Evolutionary conservation across 108 stramenopile species (phyloP).

Genomic region (Pseudonitzschia multiseries): DNA sequence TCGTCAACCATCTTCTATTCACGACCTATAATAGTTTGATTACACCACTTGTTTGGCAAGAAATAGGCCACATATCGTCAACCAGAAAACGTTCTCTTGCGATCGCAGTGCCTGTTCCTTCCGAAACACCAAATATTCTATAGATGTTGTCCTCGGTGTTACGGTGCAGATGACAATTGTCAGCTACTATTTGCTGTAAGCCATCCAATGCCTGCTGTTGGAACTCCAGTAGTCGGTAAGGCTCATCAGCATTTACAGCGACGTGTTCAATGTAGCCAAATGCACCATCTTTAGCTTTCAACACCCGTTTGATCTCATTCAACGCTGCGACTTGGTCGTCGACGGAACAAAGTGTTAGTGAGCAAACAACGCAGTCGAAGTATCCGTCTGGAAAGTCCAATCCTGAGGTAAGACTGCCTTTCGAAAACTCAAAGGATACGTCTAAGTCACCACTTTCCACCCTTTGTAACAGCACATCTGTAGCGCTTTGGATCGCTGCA

Average conservation of each 20-base stretch:
- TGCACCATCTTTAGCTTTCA: slow-evolving; percentile 56
- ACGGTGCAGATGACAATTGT: slow-evolving; percentile 85
- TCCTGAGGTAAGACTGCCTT: slow-evolving; percentile 24
- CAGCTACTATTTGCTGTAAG: slow-evolving; percentile 68
- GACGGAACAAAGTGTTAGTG: slow-evolving; percentile 57
- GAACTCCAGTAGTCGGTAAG: slow-evolving; percentile 38
- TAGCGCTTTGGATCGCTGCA: not conserved
- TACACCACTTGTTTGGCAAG: slow-evolving; percentile 52
- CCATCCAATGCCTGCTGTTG: slow-evolving; percentile 65
- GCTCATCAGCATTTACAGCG: slow-evolving; percentile 46
- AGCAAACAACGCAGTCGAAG: slow-evolving; percentile 53
- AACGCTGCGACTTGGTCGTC: slow-evolving; percentile 54
- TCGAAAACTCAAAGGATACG: slow-evolving; percentile 23
- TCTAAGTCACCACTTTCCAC: not conserved
- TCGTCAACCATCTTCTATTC: too few species aligned
- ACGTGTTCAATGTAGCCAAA: slow-evolving; percentile 85
- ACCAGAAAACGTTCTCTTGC: slow-evolving; percentile 48
- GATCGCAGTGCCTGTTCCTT: not conserved
- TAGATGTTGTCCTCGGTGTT: slow-evolving; percentile 53
- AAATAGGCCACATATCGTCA: slow-evolving; percentile 63
- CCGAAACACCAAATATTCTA: slow-evolving; percentile 20
- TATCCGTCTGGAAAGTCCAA: slow-evolving; percentile 37
- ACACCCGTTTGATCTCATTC: slow-evolving; percentile 62
- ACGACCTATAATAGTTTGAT: slow-evolving; percentile 28
- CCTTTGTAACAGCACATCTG: not conserved